These are phyloP conservation scores for Cladochytrium tenue DNA, from an alignment of 371 early-diverging fungal species.

Conservation along the genomic window DNA sequence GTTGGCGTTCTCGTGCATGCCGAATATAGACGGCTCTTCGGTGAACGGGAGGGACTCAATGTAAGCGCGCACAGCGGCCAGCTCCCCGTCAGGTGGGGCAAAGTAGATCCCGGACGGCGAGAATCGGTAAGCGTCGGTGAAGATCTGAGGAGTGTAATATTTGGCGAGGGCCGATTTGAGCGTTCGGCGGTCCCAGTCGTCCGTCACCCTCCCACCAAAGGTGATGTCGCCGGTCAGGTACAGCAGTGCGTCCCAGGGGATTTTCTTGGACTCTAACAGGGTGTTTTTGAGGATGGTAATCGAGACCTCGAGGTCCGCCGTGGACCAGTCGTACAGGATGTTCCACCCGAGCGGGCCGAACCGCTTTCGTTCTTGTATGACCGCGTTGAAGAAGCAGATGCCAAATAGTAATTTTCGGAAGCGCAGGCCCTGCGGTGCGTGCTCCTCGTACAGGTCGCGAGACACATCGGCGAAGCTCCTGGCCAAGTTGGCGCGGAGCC, in stretches of 20 bases:
- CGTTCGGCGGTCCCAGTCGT: constrained; percentile 52
- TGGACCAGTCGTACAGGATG: constrained; percentile 50
- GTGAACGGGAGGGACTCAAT: constrained; percentile 46
- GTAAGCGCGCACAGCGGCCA: constrained; percentile 32
- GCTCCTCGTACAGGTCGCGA: constrained; percentile 43
- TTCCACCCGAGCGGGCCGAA: constrained; percentile 57
- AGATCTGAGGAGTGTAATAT: constrained; percentile 39
- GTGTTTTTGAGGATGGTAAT: constrained; percentile 42
- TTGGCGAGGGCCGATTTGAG: constrained; percentile 37
- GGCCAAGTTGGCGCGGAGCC: constrained; percentile 47
- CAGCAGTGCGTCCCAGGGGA: constrained; percentile 48
- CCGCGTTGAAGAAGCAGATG: constrained; percentile 51
- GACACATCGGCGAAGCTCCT: constrained; percentile 50
- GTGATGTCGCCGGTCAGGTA: constrained; percentile 53
- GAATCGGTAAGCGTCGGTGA: constrained; percentile 39
- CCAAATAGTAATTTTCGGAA: constrained; percentile 49
- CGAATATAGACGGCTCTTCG: constrained; percentile 52
- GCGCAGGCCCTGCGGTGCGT: constrained; percentile 42
- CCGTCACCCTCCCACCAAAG: constrained; percentile 53
- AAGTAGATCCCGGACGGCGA: constrained; percentile 45
- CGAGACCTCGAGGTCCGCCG: constrained; percentile 46
- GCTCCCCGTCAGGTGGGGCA: constrained; percentile 43
- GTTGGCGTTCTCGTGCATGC: constrained; percentile 55
- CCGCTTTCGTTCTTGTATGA: constrained; percentile 52
- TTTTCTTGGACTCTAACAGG: constrained; percentile 34